Conservation (phyloP, 1,139 yeast species). For the Debaryomycetaceae sp. region DNA sequence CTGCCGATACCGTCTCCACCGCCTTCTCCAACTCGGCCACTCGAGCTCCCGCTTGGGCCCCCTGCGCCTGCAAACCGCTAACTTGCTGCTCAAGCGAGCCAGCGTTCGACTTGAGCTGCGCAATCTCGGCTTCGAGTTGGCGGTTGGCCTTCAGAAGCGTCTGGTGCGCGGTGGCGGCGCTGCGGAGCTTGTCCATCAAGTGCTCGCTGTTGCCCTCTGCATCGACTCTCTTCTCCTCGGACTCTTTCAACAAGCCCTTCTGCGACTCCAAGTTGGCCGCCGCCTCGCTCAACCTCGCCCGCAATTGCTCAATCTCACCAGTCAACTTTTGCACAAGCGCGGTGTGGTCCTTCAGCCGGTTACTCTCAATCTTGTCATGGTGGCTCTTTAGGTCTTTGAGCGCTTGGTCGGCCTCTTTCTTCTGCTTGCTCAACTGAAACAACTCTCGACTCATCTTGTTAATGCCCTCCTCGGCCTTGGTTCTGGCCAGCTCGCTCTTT, state of each 20-base stretch:
- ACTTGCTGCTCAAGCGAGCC: no score
- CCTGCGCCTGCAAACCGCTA: no score
- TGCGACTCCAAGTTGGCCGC: conserved; percentile 13
- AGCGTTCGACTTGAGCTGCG: no score
- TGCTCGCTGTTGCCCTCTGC: conserved; percentile 32
- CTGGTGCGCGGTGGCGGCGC: conserved; percentile 46
- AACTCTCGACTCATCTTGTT: conserved; percentile 87
- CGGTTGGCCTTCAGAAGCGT: no score
- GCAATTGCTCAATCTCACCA: conserved; percentile 19
- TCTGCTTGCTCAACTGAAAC: conserved; percentile 59
- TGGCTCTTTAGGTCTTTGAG: conserved; percentile 41
- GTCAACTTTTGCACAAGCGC: conserved; percentile 20
- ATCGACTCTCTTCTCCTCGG: conserved; percentile 20
- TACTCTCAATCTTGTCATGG: conserved; percentile 18
- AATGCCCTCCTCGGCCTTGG: conserved; percentile 79
- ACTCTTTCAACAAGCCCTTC: conserved; percentile 6
- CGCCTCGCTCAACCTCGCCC: conserved; percentile 20
- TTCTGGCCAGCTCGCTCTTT: conserved; percentile 41
- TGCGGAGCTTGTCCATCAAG: conserved; percentile 40
- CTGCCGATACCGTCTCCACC: no score
- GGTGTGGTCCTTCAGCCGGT: conserved; percentile 16
- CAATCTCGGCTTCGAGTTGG: no score
- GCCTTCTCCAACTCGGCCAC: no score
- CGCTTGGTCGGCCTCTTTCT: conserved; percentile 47
- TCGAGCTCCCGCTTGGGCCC: no score